Percentiles rank a stretch among this genome's conserved stretches.
Conservation (phyloP, 1,284 basidiomycete genomes). For the Vanrija humicola region DNA sequence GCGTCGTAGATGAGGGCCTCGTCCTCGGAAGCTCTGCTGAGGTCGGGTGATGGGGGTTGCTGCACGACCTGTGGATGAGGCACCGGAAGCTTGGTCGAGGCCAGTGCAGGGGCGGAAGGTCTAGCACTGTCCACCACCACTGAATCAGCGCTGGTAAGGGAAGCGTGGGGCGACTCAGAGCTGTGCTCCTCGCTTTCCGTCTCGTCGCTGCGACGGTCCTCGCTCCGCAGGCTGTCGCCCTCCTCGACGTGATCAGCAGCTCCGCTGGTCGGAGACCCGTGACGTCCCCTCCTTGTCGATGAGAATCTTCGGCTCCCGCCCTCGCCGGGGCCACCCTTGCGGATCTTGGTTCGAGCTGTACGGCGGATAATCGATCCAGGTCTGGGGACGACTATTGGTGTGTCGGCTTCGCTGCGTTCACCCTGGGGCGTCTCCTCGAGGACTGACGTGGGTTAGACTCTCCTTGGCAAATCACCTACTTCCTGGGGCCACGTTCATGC, state of each 20-base stretch:
- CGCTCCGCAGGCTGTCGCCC: slow-evolving; percentile 7
- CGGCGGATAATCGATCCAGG: slow-evolving; percentile 84
- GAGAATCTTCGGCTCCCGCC: slow-evolving; percentile 74
- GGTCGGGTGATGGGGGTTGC: slow-evolving; percentile 54
- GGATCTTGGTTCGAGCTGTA: slow-evolving; percentile 88
- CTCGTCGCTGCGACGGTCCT: slow-evolving; percentile 19
- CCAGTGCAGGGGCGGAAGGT: no score
- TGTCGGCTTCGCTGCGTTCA: slow-evolving; percentile 53
- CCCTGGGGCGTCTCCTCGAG: slow-evolving; percentile 31
- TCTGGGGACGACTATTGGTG: slow-evolving; percentile 81
- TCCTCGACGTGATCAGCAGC: slow-evolving; percentile 3
- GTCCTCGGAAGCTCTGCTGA: slow-evolving; percentile 58
- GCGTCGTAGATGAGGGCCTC: slow-evolving; percentile 77
- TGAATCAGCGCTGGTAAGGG: no score
- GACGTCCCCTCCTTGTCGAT: slow-evolving; percentile 41
- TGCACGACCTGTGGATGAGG: slow-evolving; percentile 26
- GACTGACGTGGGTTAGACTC: slow-evolving; percentile 18
- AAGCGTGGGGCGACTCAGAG: slow-evolving; percentile 20
- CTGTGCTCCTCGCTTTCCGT: slow-evolving; percentile 15
- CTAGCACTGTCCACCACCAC: no score
- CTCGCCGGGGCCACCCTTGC: slow-evolving; percentile 76
- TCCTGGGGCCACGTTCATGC: slow-evolving; percentile 76
- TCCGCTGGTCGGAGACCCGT: slow-evolving; percentile 19
- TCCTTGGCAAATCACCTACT: slow-evolving; percentile 56
- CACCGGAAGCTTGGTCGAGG: not conserved